Conservation (phyloP, 139 green algal species). For the Chlorella sp. region DNA sequence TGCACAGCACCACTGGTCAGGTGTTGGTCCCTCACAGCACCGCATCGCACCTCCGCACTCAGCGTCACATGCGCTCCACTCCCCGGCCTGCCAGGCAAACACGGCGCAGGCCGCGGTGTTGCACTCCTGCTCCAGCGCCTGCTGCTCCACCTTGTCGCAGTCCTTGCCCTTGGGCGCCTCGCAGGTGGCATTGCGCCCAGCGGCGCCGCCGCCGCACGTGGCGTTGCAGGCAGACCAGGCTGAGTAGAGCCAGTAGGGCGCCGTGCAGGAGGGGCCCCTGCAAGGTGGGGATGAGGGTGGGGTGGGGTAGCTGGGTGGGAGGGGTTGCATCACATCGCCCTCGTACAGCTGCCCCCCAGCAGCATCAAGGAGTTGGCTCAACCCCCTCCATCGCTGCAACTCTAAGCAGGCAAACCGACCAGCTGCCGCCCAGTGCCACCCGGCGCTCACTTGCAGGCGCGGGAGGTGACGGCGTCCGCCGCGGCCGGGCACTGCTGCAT, state of each 20-base stretch:
- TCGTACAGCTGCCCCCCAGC: no score
- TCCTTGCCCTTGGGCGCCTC: neutral
- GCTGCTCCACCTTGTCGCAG: constrained; percentile 12
- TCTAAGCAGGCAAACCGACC: neutral
- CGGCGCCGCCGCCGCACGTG: constrained; percentile 41
- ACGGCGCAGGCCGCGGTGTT: constrained; percentile 44
- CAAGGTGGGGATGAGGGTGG: neutral
- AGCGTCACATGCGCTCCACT: constrained; percentile 45
- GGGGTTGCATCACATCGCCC: no score
- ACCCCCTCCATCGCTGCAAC: neutral
- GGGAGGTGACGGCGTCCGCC: neutral
- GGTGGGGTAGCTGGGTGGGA: no score
- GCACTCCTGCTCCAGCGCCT: constrained; percentile 21
- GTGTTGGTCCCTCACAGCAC: neutral
- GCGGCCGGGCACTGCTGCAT: constrained; percentile 28
- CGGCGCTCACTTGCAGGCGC: constrained; percentile 35
- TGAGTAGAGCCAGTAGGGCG: constrained; percentile 38
- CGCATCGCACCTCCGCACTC: constrained; percentile 44
- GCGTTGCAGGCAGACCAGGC: constrained; percentile 53
- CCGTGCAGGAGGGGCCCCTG: constrained; percentile 19
- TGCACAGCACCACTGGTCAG: no score
- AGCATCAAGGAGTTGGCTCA: no score
- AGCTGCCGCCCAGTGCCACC: neutral
- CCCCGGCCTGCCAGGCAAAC: constrained; percentile 36
- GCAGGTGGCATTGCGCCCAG: constrained; percentile 36